Evolutionary conservation across 768 basidiomycete species (phyloP).

Genomic region (Chalciporus pseudorubinellus): DNA sequence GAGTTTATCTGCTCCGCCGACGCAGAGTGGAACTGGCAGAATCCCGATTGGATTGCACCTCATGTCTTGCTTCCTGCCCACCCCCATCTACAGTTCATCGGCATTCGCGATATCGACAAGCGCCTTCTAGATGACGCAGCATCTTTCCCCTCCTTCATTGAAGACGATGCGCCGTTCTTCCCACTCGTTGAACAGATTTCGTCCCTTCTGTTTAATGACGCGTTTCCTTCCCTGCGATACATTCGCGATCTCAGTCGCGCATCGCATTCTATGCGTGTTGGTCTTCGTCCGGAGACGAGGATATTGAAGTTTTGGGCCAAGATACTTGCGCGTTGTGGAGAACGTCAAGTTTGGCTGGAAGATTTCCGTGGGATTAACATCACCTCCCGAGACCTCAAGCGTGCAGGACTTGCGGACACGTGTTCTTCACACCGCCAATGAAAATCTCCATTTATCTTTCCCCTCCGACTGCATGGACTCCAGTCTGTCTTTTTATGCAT

Average conservation of each 20-base stretch:
- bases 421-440: background rate
- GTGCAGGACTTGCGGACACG: slow-evolving; percentile 29
- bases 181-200: slow-evolving; percentile 63
- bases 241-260: slow-evolving; percentile 64
- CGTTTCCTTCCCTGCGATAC: slow-evolving; percentile 60
- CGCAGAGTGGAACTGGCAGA: slow-evolving; percentile 79
- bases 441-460: background rate
- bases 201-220: slow-evolving; percentile 52
- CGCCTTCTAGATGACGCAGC: slow-evolving; percentile 48
- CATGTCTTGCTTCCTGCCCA: slow-evolving; percentile 69
- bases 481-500: slow-evolving; percentile 19
- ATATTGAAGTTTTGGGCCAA: slow-evolving; percentile 49
- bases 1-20: slow-evolving; percentile 76
- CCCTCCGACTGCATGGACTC: slow-evolving; percentile 3
- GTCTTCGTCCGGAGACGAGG: slow-evolving; percentile 31
- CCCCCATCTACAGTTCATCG: slow-evolving; percentile 60
- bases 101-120: slow-evolving; percentile 68
- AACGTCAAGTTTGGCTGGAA: slow-evolving; percentile 60
- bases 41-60: slow-evolving; percentile 78
- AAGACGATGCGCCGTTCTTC: slow-evolving; percentile 55
- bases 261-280: slow-evolving; percentile 53
- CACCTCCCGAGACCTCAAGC: slow-evolving; percentile 42
- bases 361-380: slow-evolving; percentile 62
- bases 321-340: slow-evolving; percentile 49
- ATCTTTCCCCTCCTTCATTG: slow-evolving; percentile 32